phyloP scores from a whole-genome alignment of 495 filamentous ascomycete species.

The Thermothielavioides terrestris region DNA sequence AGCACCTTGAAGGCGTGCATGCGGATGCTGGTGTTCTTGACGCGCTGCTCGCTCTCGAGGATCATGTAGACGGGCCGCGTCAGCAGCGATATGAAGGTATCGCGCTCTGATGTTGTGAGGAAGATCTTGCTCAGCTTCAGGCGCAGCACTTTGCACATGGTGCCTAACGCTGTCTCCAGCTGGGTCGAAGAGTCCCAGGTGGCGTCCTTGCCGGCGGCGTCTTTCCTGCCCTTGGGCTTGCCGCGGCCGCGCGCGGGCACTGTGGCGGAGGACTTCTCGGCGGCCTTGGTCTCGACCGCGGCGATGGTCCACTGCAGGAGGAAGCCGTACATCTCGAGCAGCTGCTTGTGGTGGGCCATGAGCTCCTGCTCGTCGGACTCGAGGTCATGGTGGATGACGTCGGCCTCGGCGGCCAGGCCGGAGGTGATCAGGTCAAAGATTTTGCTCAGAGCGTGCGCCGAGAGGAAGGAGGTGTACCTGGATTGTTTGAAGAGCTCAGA shows the following conservation, averaged over 20 bases:
- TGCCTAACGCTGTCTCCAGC: constrained; percentile 77
- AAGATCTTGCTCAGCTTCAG: constrained; percentile 88
- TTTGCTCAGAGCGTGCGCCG: constrained; percentile 76
- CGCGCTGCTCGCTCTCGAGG: constrained; percentile 85
- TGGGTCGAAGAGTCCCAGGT: constrained; percentile 84
- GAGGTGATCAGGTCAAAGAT: constrained; percentile 89
- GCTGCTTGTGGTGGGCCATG: constrained; percentile 73
- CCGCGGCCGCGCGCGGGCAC: constrained; percentile 62
- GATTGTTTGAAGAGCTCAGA: constrained; percentile 59
- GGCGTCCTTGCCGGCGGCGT: constrained; percentile 56
- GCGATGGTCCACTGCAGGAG: constrained; percentile 91
- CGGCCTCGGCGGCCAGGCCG: constrained; percentile 86
- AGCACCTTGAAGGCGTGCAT: constrained; percentile 98
- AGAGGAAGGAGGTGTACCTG: constrained; percentile 77
- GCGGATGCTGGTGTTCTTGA: constrained; percentile 80
- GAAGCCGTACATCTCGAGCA: constrained; percentile 92
- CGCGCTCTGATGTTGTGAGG: constrained; percentile 89
- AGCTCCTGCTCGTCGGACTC: constrained; percentile 87
- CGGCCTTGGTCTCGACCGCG: constrained; percentile 84
- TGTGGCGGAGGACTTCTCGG: constrained; percentile 71
- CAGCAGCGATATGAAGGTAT: constrained; percentile 87
- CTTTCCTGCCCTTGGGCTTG: constrained; percentile 65
- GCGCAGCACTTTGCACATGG: constrained; percentile 93
- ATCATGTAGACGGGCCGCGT: constrained; percentile 91
- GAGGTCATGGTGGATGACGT: constrained; percentile 73